A percentile compares a stretch with the other conserved stretches of the same genome.
Evolutionary conservation across 1,284 basidiomycete species (phyloP).

Genomic region (Testicularia cyperi): DNA sequence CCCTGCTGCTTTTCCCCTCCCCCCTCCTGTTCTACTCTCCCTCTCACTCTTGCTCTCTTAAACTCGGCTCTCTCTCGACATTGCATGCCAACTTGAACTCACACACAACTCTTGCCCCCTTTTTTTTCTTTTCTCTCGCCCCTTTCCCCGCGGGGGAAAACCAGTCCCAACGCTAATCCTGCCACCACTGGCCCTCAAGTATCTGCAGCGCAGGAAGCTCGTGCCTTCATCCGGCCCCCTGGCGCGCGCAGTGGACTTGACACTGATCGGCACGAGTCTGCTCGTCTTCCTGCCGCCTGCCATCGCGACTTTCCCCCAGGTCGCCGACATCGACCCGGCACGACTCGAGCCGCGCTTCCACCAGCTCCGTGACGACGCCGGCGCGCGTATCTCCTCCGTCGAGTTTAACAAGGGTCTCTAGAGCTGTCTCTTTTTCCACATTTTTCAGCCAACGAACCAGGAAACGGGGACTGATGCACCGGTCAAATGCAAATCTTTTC

Average conservation of each 20-base stretch:
- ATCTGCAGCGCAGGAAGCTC: constrained; percentile 52
- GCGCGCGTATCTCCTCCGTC: constrained; percentile 55
- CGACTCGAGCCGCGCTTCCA: constrained; percentile 61
- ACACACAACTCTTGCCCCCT: background rate
- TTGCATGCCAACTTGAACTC: no score
- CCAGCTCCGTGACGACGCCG: constrained; percentile 54
- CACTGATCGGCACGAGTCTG: constrained; percentile 63
- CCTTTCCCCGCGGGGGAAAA: no score
- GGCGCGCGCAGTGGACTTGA: constrained; percentile 36
- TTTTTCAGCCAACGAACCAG: no score
- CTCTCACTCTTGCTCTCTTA: no score
- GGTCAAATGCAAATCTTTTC: no score
- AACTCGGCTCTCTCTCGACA: no score
- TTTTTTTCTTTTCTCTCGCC: no score
- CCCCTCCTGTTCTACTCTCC: background rate
- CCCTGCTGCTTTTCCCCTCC: background rate
- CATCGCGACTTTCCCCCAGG: constrained; percentile 66
- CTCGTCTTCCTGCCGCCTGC: constrained; percentile 65
- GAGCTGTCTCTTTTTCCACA: constrained; percentile 1
- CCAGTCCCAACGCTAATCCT: constrained; percentile 63
- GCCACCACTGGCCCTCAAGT: constrained; percentile 64
- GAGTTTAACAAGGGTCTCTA: constrained; percentile 65
- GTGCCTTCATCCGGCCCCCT: constrained; percentile 31
- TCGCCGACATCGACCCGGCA: constrained; percentile 60
- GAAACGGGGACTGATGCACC: no score